phyloP scores from a whole-genome alignment of 1,139 yeast genomes.

The Saccharomyces hybrid region DNA sequence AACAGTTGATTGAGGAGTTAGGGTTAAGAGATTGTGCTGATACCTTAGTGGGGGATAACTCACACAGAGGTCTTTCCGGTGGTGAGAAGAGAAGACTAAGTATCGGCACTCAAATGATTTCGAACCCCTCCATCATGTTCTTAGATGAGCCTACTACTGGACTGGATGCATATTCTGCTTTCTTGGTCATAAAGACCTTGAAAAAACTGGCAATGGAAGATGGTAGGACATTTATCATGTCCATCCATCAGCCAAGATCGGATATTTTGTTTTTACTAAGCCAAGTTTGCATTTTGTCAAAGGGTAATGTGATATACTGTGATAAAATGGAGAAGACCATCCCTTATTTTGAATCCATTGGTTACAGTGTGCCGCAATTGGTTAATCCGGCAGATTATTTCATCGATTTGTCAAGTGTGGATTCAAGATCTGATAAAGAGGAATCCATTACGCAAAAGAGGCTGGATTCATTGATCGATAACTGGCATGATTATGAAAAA shows the following conservation, averaged over 20 bases:
- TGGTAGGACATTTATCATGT: constrained; percentile 65
- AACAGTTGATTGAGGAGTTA: constrained; percentile 49
- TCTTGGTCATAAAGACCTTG: constrained; percentile 52
- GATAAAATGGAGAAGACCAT: constrained; percentile 44
- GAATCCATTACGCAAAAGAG: constrained; percentile 34
- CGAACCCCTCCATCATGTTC: constrained; percentile 69
- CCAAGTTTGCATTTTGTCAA: constrained; percentile 58
- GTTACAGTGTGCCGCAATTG: constrained; percentile 39
- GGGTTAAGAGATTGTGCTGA: constrained; percentile 56
- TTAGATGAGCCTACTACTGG: constrained; percentile 91
- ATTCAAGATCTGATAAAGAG: constrained; percentile 41
- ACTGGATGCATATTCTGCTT: constrained; percentile 71
- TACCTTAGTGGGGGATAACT: constrained; percentile 44
- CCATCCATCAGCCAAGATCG: constrained; percentile 80
- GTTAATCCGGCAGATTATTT: constrained; percentile 58
- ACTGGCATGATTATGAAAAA: constrained; percentile 40
- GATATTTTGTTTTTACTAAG: constrained; percentile 68
- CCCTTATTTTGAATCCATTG: constrained; percentile 44
- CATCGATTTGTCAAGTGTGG: constrained; percentile 65
- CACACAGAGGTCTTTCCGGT: constrained; percentile 55
- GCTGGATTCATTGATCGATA: constrained; percentile 39
- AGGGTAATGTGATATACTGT: constrained; percentile 53
- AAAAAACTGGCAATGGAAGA: constrained; percentile 46
- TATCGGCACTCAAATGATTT: constrained; percentile 67
- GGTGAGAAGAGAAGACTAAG: constrained; percentile 78